These are phyloP conservation scores for Naganishia antarctica DNA, from an alignment of 768 basidiomycete genomes.

Conservation along the genomic window DNA sequence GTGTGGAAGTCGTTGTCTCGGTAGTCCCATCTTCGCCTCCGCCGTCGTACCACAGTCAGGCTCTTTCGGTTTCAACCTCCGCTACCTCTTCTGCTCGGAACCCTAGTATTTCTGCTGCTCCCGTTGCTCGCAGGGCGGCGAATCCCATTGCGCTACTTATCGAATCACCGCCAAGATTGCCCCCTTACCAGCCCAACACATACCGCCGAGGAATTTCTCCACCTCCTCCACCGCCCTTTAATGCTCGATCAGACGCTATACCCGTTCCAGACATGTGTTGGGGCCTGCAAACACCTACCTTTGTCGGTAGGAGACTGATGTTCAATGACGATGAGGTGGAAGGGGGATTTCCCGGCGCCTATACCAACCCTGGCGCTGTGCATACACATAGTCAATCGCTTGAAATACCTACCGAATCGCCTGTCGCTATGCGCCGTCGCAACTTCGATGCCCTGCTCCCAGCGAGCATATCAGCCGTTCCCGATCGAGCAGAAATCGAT, in stretches of 20 bases:
- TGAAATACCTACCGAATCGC: too few relatives aligned
- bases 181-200: conserved; percentile 8
- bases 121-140: not conserved
- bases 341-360: not conserved
- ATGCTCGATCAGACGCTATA: conserved; percentile 14
- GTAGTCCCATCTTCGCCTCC: conserved; percentile 6
- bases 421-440: too few relatives aligned
- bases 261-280: not conserved
- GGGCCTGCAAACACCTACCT: not conserved
- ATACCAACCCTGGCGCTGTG: too few relatives aligned
- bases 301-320: not conserved
- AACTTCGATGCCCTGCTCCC: not conserved
- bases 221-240: conserved; percentile 13
- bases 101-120: not conserved
- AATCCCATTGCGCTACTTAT: not conserved
- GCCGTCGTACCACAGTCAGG: conserved; percentile 1
- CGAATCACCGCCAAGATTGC: conserved; percentile 3
- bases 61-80: not conserved
- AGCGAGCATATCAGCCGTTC: not conserved
- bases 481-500: not conserved
- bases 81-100: not conserved
- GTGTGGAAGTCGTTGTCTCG: too few relatives aligned
- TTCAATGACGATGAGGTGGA: not conserved
- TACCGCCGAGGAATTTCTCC: conserved; percentile 16
- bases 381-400: too few relatives aligned